A percentile compares a stretch with the other conserved stretches of the same genome.
Conservation (phyloP, 768 basidiomycete genomes). For the Tricholoma matsutake region DNA sequence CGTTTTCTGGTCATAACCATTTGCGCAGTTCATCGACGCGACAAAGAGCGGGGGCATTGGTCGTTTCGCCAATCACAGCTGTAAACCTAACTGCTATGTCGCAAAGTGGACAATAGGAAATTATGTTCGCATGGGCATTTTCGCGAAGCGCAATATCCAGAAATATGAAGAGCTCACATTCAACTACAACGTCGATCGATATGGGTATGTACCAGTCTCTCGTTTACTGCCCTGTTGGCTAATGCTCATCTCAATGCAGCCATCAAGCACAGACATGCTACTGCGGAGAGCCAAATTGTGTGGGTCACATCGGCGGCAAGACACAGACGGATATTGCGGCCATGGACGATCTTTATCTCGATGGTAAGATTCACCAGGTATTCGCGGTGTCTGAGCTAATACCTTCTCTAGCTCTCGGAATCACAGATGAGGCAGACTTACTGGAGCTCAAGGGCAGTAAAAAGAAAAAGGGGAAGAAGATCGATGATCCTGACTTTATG, state of each 20-base stretch:
- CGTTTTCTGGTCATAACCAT: not conserved
- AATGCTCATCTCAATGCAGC: slow-evolving; percentile 36
- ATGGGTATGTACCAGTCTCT: slow-evolving; percentile 63
- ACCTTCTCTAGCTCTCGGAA: slow-evolving; percentile 74
- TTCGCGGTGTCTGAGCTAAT: not conserved
- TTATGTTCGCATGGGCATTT: slow-evolving; percentile 95
- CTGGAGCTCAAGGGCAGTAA: slow-evolving; percentile 88
- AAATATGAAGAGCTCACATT: slow-evolving; percentile 92
- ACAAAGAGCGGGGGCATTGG: slow-evolving; percentile 96
- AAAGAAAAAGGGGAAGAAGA: slow-evolving; percentile 89
- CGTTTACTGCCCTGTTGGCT: not conserved
- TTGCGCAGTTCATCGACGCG: slow-evolving; percentile 89
- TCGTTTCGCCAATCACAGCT: slow-evolving; percentile 97
- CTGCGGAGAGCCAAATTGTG: slow-evolving; percentile 93
- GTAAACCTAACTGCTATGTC: slow-evolving; percentile 96
- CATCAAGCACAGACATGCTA: slow-evolving; percentile 94
- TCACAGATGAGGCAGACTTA: slow-evolving; percentile 84
- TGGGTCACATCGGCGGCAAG: slow-evolving; percentile 96
- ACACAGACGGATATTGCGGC: slow-evolving; percentile 94
- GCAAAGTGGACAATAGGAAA: slow-evolving; percentile 95
- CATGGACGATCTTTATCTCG: slow-evolving; percentile 93
- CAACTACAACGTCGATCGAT: slow-evolving; percentile 99
- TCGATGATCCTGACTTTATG: slow-evolving; percentile 88
- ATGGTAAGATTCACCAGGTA: slow-evolving; percentile 51
- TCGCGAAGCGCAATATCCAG: slow-evolving; percentile 77